A percentile compares a stretch with the other conserved stretches of the same genome.
phyloP scores from a whole-genome alignment of 768 basidiomycete species.

The Leccinum variicolor region DNA sequence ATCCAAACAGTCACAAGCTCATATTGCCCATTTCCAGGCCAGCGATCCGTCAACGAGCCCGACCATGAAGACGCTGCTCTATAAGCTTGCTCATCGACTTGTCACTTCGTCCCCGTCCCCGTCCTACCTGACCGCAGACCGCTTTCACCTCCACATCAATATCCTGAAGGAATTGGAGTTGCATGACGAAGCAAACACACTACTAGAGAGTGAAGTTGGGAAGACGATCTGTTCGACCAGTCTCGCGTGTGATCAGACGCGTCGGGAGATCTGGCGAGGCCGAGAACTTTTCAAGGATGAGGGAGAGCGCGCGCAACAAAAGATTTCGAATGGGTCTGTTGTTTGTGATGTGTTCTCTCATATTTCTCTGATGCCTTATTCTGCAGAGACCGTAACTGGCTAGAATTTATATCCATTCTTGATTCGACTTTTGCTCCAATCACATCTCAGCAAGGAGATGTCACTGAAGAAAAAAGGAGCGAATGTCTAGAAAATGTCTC shows the following conservation, averaged over 20 bases:
- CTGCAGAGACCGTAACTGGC: slow-evolving; percentile 79
- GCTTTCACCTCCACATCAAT: slow-evolving; percentile 72
- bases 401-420: slow-evolving; percentile 73
- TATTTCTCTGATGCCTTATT: slow-evolving; percentile 21
- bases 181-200: slow-evolving; percentile 64
- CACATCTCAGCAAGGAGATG: slow-evolving; percentile 21
- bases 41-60: slow-evolving; percentile 61
- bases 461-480: slow-evolving; percentile 35
- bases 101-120: slow-evolving; percentile 60
- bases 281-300: slow-evolving; percentile 60
- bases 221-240: slow-evolving; percentile 65
- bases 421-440: slow-evolving; percentile 58
- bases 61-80: slow-evolving; percentile 63
- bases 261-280: slow-evolving; percentile 64
- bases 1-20: slow-evolving; percentile 5
- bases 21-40: slow-evolving; percentile 45
- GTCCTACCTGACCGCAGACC: slow-evolving; percentile 64
- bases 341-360: slow-evolving; percentile 6
- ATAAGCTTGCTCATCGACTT: slow-evolving; percentile 75
- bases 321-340: slow-evolving; percentile 58
- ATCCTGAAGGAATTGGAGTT: slow-evolving; percentile 68
- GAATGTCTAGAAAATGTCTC: slow-evolving; percentile 38
- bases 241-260: slow-evolving; percentile 69
- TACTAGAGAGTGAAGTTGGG: slow-evolving; percentile 69
- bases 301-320: slow-evolving; percentile 53